Conservation (phyloP, 345 rosid genomes). For the Noccaea caerulescens region DNA sequence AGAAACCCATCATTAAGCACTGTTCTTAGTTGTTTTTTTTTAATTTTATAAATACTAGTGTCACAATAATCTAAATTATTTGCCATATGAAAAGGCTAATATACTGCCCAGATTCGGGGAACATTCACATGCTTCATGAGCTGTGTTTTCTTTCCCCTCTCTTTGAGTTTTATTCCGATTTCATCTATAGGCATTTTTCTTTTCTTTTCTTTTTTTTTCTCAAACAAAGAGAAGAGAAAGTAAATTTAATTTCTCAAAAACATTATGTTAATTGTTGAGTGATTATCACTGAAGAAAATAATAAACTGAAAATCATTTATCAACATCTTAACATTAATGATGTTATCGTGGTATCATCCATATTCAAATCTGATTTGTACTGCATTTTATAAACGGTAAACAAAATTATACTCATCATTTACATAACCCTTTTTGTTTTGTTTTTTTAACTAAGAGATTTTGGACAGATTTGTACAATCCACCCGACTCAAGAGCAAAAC, state of each 20-base stretch:
- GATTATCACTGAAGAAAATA: not conserved
- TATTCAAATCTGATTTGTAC: not conserved
- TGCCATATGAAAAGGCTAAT: conserved; percentile 46
- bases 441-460: too few relatives aligned
- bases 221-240: not conserved
- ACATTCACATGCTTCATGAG: conserved; percentile 55
- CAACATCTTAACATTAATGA: not conserved
- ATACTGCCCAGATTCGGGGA: conserved; percentile 59
- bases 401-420: not conserved
- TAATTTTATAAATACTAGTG: conserved; percentile 7
- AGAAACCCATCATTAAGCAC: conserved; percentile 48
- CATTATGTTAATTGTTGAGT: conserved; percentile 13
- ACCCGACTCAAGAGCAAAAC: too few relatives aligned
- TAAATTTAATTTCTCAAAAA: not conserved
- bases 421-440: not conserved
- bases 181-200: conserved; percentile 11
- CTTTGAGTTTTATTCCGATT: conserved; percentile 16
- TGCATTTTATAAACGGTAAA: not conserved
- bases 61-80: conserved; percentile 35
- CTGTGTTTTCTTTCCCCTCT: conserved; percentile 25
- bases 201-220: not conserved
- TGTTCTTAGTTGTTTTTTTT: conserved; percentile 28
- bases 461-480: too few relatives aligned
- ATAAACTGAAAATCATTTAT: not conserved
- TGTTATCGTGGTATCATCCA: not conserved